A percentile compares a stretch with the other conserved stretches of the same genome.
Conservation (phyloP, 1,139 yeast species). For the Saccharomycopsis crataegensis region DNA sequence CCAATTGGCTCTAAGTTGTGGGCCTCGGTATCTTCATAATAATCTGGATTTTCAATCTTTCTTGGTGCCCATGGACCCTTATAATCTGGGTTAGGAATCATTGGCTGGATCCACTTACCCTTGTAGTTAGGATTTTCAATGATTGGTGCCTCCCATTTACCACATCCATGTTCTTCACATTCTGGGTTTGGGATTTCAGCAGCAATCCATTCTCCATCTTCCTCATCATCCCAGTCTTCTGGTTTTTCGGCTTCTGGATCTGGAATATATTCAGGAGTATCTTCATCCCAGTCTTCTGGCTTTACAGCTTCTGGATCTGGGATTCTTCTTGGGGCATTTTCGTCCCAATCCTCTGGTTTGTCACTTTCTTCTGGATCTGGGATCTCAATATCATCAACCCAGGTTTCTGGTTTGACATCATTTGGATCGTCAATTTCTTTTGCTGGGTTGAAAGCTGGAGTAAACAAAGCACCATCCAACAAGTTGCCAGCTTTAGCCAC, state of each 20-base stretch:
- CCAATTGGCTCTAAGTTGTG: conserved; percentile 62
- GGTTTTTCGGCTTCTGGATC: conserved; percentile 66
- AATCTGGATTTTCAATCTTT: conserved; percentile 60
- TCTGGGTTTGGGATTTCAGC: conserved; percentile 66
- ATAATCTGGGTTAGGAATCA: conserved; percentile 64
- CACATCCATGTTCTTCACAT: conserved; percentile 70
- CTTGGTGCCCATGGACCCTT: conserved; percentile 77
- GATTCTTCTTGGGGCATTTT: conserved; percentile 49
- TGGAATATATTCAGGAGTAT: conserved; percentile 44
- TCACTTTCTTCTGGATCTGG: conserved; percentile 54
- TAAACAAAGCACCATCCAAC: conserved; percentile 43
- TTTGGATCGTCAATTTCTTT: conserved; percentile 50
- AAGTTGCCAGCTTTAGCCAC: conserved; percentile 64
- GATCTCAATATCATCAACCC: conserved; percentile 66
- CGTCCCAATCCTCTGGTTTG: conserved; percentile 84
- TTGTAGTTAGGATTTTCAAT: conserved; percentile 61
- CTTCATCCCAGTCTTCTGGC: conserved; percentile 79
- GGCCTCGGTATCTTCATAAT: conserved; percentile 52
- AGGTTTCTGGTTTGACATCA: conserved; percentile 64
- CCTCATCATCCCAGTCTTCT: conserved; percentile 78
- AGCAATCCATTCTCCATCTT: conserved; percentile 78
- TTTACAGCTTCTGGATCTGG: conserved; percentile 57
- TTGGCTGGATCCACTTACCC: conserved; percentile 74
- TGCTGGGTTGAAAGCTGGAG: conserved; percentile 62
- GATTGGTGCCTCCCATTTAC: conserved; percentile 59